Evolutionary conservation across 2,329 filamentous ascomycete species (phyloP), one percentile per base, ranked within the genome.

Genomic region (Cordyceps cateniannulata): DNA sequence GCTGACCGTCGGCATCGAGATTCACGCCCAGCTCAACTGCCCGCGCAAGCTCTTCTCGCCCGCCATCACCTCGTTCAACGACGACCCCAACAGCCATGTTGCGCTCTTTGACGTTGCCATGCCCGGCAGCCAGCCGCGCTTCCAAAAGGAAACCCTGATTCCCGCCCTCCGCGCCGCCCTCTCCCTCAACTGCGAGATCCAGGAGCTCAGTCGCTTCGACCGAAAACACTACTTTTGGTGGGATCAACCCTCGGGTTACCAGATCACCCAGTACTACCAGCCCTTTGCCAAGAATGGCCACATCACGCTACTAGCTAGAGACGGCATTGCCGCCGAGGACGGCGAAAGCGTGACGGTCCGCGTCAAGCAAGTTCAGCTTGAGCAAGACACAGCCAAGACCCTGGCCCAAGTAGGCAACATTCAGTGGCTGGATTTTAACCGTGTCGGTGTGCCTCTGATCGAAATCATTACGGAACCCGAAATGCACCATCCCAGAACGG

Each of bases 141-240:
- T 99, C 69, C 93, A 98, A 75, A 82, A 81, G 32, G 89, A 88
- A 63, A 91, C 90, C 0, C 78, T 99, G 12, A 81, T 98, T 42
- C 95, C 95, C 4, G 95, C 95, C n/a, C 71, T 99, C 18, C 86
- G 95, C 63, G 93, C 93, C 20, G 93, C 95, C 0, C 77, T 97
- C 54, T 91, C 92, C 0, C 79, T 99, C 49, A 84, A 88, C 62
- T 98, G 95, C 73, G 77, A 86, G 1, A 82, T 98, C 57, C 89
- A 96, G 70, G 79, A 76, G 1, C 81, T 84, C 66, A 96, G 92
- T 73, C 85, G 85, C 59, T 99, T 97, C 76, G 95, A 99, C 74
- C 83, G 95, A 65, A 99, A 99, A 73, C 95, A 99, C 74, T 99
- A 99, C 75, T 98, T 99, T 75, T 96, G 97, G 79, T 96, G 95